Base-by-base conservation (phyloP, 139 green algal species). In the Chlorella vulgaris region DNA sequence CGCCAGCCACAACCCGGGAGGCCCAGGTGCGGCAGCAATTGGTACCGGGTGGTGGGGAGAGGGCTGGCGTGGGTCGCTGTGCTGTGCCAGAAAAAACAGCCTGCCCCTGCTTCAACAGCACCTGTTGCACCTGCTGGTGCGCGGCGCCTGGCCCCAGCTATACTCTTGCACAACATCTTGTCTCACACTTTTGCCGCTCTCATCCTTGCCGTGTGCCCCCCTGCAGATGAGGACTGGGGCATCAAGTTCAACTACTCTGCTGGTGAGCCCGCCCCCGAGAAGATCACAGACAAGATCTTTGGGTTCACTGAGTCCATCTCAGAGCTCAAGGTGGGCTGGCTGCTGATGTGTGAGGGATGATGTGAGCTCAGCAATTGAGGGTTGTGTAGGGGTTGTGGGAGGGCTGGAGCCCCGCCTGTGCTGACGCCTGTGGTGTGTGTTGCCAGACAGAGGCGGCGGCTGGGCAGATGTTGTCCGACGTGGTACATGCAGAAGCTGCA, bases 161-260 rank as follows among this genome's bases (percentile, higher is more conserved):
- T n/a, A 8, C 21, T 65, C 55, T n/a, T 65, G 15, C 55, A 31
- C 15, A 15, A 5, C 55, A 28, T 65, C 18, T 29, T 65, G 55
- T 21, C 55, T 31, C 55, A 55, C 47, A 15, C 18, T 31, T 65
- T 65, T 28, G 18, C 15, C 22, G 55, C 55, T 65, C 18, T 21
- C 15, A 15, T 65, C 18, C 22, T 65, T 15, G 15, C n/a, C n/a
- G n/a, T n/a, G n/a, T n/a, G n/a, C n/a, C n/a, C n/a, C n/a, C n/a
- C n/a, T 51, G 35, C 51, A 79, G 92, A 99, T 21, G 93, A 97
- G 83, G 97, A 99, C 92, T 99, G 95, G 89, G 97, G 97, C 86
- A 99, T 99, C 91, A 99, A 99, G 90, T 99, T 99, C 92, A 99
- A 99, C 92, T 98, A 97, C 92, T 95, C 38, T 40, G 86, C 65